Conservation (phyloP, 805 yeast genomes). For the Barnettozyma populi region DNA sequence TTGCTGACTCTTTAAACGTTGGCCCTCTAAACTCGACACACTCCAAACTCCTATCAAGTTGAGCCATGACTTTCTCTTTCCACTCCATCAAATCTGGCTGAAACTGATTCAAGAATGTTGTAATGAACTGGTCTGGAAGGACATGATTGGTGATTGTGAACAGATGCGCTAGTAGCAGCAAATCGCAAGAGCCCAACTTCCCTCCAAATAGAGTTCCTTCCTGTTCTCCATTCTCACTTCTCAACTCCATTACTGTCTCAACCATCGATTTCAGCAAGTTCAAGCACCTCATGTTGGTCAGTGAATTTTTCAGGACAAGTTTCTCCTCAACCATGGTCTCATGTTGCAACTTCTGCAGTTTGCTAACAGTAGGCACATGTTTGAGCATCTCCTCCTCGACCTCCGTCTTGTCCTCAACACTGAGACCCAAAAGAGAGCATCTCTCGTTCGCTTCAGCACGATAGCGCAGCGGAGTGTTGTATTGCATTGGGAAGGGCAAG, state of each 20-base stretch:
- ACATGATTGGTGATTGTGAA: conserved; percentile 27
- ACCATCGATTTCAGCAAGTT: conserved; percentile 12
- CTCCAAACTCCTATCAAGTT: conserved; percentile 9
- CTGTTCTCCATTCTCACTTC: conserved; percentile 10
- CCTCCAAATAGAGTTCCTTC: background rate
- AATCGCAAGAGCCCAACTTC: conserved; percentile 28
- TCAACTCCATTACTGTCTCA: conserved; percentile 12
- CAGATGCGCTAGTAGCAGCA: conserved; percentile 34
- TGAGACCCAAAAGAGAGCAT: conserved; percentile 31
- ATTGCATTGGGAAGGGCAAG: conserved; percentile 72
- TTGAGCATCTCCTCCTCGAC: conserved; percentile 27
- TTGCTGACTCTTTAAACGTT: conserved; percentile 21
- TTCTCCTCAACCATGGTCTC: conserved; percentile 34
- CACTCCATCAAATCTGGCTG: conserved; percentile 23
- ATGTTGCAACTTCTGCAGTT: conserved; percentile 69
- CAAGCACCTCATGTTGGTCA: conserved; percentile 24
- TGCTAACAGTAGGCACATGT: conserved; percentile 29
- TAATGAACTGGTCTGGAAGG: conserved; percentile 37
- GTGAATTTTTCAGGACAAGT: conserved; percentile 21
- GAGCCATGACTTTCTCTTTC: conserved; percentile 10
- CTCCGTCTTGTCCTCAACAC: conserved; percentile 26
- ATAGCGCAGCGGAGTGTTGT: conserved; percentile 52
- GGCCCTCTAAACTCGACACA: conserved; percentile 16
- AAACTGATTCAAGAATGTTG: conserved; percentile 25
- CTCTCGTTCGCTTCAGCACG: conserved; percentile 28